phyloP scores from a whole-genome alignment of 1,284 basidiomycete species.

The Boletus semigastroideus region DNA sequence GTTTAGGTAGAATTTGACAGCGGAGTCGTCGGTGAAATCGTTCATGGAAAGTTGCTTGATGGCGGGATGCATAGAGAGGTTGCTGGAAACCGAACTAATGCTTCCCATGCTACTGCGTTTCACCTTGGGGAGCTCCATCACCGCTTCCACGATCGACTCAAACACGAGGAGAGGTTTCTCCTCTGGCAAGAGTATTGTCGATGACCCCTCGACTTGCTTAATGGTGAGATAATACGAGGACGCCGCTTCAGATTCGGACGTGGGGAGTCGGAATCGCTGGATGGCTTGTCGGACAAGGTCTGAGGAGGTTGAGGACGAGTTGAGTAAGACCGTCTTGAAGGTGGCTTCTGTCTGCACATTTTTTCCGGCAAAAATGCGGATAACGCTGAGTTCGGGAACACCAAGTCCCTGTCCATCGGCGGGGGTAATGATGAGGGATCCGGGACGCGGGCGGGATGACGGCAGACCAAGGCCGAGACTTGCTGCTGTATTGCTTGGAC shows the following conservation, averaged over 20 bases:
- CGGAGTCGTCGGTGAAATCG: slow-evolving; percentile 95
- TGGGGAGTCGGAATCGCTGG: slow-evolving; percentile 85
- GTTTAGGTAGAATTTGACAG: slow-evolving; percentile 95
- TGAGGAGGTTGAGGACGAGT: slow-evolving; percentile 76
- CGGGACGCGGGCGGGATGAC: slow-evolving; percentile 58
- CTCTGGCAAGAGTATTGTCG: slow-evolving; percentile 64
- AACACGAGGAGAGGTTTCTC: slow-evolving; percentile 88
- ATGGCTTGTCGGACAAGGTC: slow-evolving; percentile 91
- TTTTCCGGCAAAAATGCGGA: slow-evolving; percentile 92
- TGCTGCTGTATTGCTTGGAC: slow-evolving; percentile 36
- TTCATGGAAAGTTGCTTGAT: slow-evolving; percentile 93
- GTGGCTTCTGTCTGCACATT: slow-evolving; percentile 88
- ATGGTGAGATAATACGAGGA: slow-evolving; percentile 86
- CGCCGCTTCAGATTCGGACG: slow-evolving; percentile 53
- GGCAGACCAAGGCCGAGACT: slow-evolving; percentile 52
- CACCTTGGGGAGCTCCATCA: slow-evolving; percentile 80
- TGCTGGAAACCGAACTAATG: slow-evolving; percentile 89
- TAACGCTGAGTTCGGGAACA: slow-evolving; percentile 87
- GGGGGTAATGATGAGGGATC: slow-evolving; percentile 64
- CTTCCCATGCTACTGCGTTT: slow-evolving; percentile 92
- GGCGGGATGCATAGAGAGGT: slow-evolving; percentile 90
- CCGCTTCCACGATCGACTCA: slow-evolving; percentile 77
- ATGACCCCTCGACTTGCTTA: slow-evolving; percentile 87
- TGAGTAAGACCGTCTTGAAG: slow-evolving; percentile 96
- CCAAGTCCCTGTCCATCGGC: slow-evolving; percentile 60